Evolutionary conservation across 2,329 filamentous ascomycete species (phyloP), one percentile per base, ranked within the genome.

Genomic region (Triangularia verruculosa): DNA sequence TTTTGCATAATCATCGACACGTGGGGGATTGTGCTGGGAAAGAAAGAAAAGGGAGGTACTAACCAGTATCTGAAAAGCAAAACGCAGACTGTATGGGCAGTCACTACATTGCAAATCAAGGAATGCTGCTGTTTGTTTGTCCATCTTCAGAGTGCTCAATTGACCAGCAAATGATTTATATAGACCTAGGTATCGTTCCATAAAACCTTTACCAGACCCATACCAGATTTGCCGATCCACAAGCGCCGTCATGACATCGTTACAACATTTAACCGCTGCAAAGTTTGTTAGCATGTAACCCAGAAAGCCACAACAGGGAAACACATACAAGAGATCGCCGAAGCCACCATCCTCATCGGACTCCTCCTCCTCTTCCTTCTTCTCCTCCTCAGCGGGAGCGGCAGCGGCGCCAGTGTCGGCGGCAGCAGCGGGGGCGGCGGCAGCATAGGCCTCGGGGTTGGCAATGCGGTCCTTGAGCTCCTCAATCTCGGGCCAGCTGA

Each of bases 381-480:
- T 62, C 65, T 86, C 83, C 73, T 89, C 86, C 76, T 87, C 83
- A 75, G 87, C 82, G 75, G 86, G 83, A 72, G 84, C 82, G 61
- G 78, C 79, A 61, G 78, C 79, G 67, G 79, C 81, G 66, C 79
- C 78, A 56, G 80, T 77, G 60, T 80, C 80, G 62, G 86, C 82
- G 65, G 82, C 83, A 63, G 88, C 89, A 69, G 78, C 86, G 64
- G 94, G 92, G 70, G 90, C 92, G 70, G 93, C 84, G 57, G 92
- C 79, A 70, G 94, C 95, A 80, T 98, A 99, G 62, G 92, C 92
- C 62, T 99, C 95, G 73, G 96, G 96, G 88, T 99, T 98, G 83
- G 92, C 92, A 76, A 99, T 97, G 79, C 95, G 93, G 84, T 99
- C 95, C 91, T 99, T 99, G 84, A 99, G 90, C 83, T 97, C 86